phyloP scores from a whole-genome alignment of 2,329 filamentous ascomycete genomes.

The Fusarium pininemorale region DNA sequence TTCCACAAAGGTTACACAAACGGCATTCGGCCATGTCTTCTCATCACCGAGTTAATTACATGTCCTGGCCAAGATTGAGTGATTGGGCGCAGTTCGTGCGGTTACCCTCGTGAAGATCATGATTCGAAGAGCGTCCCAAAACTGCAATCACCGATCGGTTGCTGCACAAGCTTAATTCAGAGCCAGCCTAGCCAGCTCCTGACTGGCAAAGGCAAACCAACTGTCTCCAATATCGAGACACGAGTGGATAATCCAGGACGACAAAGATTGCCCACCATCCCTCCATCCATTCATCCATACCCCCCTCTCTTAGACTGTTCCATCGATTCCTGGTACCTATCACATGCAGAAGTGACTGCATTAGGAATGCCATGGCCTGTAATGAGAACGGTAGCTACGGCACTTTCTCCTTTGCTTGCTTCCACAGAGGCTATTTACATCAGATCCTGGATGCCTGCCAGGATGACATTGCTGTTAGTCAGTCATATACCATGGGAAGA shows the following conservation, averaged over 20 bases:
- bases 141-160: constrained; percentile 30
- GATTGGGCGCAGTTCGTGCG: constrained; percentile 1
- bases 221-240: constrained; percentile 16
- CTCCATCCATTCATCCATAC: too few relatives aligned
- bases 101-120: constrained; percentile 3
- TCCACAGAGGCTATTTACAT: constrained; percentile 14
- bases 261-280: background rate
- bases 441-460: constrained; percentile 22
- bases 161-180: constrained; percentile 12
- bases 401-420: background rate
- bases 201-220: background rate
- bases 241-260: constrained; percentile 1
- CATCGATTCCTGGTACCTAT: constrained; percentile 12
- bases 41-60: background rate
- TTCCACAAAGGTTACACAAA: background rate
- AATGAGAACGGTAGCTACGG: constrained; percentile 16
- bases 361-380: constrained; percentile 41
- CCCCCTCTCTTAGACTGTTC: background rate
- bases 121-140: constrained; percentile 11
- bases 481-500: too few relatives aligned
- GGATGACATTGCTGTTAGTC: constrained; percentile 24
- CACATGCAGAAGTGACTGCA: constrained; percentile 39
- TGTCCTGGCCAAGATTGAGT: background rate
- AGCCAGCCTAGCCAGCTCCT: constrained; percentile 1
- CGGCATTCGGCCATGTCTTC: background rate